These are phyloP conservation scores for Geum urbanum DNA, from an alignment of 306 rosid species.

Conservation along the genomic window DNA sequence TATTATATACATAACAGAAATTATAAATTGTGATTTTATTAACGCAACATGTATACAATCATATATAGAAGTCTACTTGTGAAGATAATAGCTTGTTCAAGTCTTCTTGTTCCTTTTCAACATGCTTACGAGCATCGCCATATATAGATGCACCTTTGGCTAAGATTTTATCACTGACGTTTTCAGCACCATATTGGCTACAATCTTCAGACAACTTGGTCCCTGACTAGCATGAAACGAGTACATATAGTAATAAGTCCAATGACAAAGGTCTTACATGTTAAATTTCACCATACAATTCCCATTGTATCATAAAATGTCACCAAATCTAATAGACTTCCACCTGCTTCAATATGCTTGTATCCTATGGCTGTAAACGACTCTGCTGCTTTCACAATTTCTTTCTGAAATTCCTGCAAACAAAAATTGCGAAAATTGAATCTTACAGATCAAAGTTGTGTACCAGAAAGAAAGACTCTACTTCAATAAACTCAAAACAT, in stretches of 20 bases:
- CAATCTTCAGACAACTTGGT: conserved; percentile 96
- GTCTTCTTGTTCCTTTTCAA: conserved; percentile 95
- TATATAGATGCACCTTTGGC: conserved; percentile 94
- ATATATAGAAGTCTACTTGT: conserved; percentile 52
- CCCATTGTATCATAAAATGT: neutral
- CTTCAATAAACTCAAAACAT: neutral
- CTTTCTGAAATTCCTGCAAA: conserved; percentile 87
- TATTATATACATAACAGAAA: neutral
- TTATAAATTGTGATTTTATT: neutral
- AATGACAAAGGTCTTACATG: conserved; percentile 9
- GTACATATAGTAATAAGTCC: conserved; percentile 10
- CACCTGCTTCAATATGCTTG: conserved; percentile 95
- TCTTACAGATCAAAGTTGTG: neutral
- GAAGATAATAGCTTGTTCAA: conserved; percentile 61
- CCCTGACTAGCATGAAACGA: conserved; percentile 66
- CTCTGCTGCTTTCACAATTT: conserved; percentile 87
- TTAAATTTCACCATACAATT: conserved; percentile 9
- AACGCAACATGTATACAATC: neutral
- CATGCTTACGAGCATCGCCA: conserved; percentile 93
- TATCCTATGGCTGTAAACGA: conserved; percentile 71
- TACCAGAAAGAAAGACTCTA: neutral
- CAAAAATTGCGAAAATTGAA: neutral
- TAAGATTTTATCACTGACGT: conserved; percentile 58
- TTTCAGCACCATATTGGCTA: conserved; percentile 94
- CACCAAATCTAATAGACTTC: conserved; percentile 17